Conservation (phyloP, 345 rosid genomes). For the Aethionema arabicum region DNA sequence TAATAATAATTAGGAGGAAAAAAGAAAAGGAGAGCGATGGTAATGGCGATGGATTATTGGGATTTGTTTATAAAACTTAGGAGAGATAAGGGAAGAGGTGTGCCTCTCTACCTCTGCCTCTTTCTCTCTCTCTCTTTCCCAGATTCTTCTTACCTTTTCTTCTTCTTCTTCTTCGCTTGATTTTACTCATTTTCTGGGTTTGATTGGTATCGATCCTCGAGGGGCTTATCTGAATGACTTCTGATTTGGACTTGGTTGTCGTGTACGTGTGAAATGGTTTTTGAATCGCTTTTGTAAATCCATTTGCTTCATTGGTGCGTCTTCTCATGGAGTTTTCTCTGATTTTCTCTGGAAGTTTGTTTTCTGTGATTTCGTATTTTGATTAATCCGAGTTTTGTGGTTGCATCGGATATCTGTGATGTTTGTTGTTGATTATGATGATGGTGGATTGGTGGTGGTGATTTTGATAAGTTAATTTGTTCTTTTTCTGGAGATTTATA, state of each 20-base stretch:
- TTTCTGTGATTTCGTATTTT: slow-evolving; percentile 14
- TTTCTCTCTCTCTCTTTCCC: slow-evolving; percentile 26
- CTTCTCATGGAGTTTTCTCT: slow-evolving; percentile 13
- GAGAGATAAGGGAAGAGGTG: slow-evolving; percentile 30
- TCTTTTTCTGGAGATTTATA: neutral
- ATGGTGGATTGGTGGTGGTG: neutral
- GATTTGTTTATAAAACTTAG: slow-evolving; percentile 39
- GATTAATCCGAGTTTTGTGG: neutral
- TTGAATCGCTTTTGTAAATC: slow-evolving; percentile 1
- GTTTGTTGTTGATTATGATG: neutral
- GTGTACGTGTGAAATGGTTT: slow-evolving; percentile 11
- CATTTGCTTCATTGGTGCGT: slow-evolving; percentile 34
- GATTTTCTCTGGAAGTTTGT: neutral
- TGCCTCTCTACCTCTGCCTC: slow-evolving; percentile 15
- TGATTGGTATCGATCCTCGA: slow-evolving; percentile 16
- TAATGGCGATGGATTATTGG: slow-evolving; percentile 35
- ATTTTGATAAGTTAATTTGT: slow-evolving; percentile 10
- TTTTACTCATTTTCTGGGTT: neutral
- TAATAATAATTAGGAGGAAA: slow-evolving; percentile 15
- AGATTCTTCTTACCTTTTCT: slow-evolving; percentile 20
- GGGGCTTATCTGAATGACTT: slow-evolving; percentile 27
- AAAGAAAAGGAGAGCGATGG: slow-evolving; percentile 20
- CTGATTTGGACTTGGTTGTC: slow-evolving; percentile 6
- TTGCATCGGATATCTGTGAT: slow-evolving; percentile 2
- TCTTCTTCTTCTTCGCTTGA: slow-evolving; percentile 23